Evolutionary conservation across 2,329 filamentous ascomycete species (phyloP), one percentile per base, ranked within the genome.

Genomic region (Pochonia chlamydosporia): DNA sequence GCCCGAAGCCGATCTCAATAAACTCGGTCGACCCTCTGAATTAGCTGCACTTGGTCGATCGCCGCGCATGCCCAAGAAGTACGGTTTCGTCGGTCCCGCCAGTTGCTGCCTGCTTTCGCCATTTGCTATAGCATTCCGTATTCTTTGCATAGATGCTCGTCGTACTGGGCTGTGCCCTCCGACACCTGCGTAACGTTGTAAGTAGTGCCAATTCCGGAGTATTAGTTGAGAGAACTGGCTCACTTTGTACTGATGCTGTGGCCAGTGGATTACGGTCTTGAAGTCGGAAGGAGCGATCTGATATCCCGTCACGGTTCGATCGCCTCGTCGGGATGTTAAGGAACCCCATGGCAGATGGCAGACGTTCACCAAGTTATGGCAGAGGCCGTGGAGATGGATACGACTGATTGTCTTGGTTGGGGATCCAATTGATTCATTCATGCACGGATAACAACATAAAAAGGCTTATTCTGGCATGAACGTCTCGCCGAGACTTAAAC

Each of bases 241-340:
- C 28, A 49, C 48, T 40, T 21, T 25, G 24, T 13, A 26, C 33
- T 30, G 44, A 47, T 11, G 33, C 21, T 36, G 25, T 23, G 16
- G 39, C 24, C 10, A 43, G 11, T 8, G 33, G 10, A 26, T 39
- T 43, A 8, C 26, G 40, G n/a, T 36, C 41, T 20, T 48, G 23
- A 21, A 45, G 31, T 28, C 47, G 20, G 10, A 44, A 25, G 13
- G 42, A 44, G 10, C 33, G 40, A 9, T 47, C 26, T 3, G 44
- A 43, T 33, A 5, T 26, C 13, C 26, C 40, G 7, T 49, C 40
- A n/a, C 24, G 10, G 3, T n/a, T 39, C 21, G 33, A 35, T 31
- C 48, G 44, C 25, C 36, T 41, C 21, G 39, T 43, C 30, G 47
- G 44, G 28, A 49, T 41, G 40, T 41, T 40, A 5, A 49, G 16